These are phyloP conservation scores for Hanseniaspora nectarophila DNA, from an alignment of 805 yeast genomes.

Conservation along the genomic window DNA sequence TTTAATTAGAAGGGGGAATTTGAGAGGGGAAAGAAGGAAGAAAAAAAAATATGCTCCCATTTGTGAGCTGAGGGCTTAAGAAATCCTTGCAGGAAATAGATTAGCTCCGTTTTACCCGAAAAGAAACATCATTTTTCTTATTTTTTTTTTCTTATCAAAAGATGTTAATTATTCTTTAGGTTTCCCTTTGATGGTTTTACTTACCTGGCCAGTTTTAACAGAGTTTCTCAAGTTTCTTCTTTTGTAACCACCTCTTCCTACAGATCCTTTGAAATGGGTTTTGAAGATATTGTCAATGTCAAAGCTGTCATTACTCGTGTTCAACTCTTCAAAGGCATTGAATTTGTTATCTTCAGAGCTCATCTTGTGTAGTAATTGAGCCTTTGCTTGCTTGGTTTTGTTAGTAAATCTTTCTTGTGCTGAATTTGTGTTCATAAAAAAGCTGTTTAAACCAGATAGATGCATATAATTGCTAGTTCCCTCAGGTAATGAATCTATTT, in stretches of 20 bases:
- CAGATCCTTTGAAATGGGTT: not conserved
- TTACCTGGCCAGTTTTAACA: not conserved
- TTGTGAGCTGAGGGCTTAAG: too few relatives aligned
- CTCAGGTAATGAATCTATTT: conserved; percentile 3
- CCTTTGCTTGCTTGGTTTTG: conserved; percentile 20
- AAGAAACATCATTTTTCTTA: too few relatives aligned
- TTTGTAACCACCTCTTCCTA: not conserved
- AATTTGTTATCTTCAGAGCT: conserved; percentile 19
- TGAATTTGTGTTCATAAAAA: conserved; percentile 19
- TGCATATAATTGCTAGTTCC: conserved; percentile 12
- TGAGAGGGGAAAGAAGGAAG: too few relatives aligned
- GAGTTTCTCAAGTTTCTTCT: not conserved
- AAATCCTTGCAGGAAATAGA: too few relatives aligned
- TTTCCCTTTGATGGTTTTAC: not conserved
- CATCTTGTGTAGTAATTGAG: conserved; percentile 22
- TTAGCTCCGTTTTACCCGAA: too few relatives aligned
- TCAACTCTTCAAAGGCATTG: conserved; percentile 14
- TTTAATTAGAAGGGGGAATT: too few relatives aligned
- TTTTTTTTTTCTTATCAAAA: too few relatives aligned
- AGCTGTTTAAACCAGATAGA: not conserved
- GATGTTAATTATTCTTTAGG: too few relatives aligned
- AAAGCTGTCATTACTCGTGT: not conserved
- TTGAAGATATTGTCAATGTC: not conserved
- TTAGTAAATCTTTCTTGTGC: conserved; percentile 18
- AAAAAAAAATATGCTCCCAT: too few relatives aligned